A percentile compares a stretch with the other conserved stretches of the same genome.
These are phyloP conservation scores for Umbelopsis sp. DNA, from an alignment of 371 early-diverging fungal genomes.

Conservation along the genomic window DNA sequence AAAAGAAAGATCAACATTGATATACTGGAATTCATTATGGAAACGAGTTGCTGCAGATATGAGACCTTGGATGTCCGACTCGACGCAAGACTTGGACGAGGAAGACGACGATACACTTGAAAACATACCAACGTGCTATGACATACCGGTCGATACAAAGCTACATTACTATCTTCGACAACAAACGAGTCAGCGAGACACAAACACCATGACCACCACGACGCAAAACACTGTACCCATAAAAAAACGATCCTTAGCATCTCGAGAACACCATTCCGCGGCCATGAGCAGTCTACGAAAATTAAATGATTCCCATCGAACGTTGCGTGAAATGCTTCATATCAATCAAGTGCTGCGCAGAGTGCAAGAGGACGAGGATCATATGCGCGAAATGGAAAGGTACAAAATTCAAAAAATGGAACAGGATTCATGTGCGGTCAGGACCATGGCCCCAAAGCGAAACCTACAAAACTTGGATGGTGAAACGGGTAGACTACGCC, in stretches of 20 bases:
- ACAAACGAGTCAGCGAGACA: background rate
- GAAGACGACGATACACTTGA: slow-evolving; percentile 15
- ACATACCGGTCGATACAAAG: slow-evolving; percentile 11
- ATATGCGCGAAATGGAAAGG: slow-evolving; percentile 10
- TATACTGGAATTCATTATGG: slow-evolving; percentile 3
- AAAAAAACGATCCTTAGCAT: background rate
- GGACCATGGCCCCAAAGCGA: background rate
- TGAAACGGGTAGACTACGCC: background rate
- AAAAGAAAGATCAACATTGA: background rate
- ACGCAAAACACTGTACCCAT: background rate
- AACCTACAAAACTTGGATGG: background rate
- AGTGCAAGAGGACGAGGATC: background rate
- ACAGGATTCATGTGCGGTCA: background rate
- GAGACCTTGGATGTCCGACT: background rate
- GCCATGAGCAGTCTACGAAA: slow-evolving; percentile 1
- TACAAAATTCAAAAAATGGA: slow-evolving; percentile 11
- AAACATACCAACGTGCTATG: slow-evolving; percentile 16
- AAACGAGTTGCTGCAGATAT: background rate
- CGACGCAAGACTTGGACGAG: background rate
- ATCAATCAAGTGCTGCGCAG: slow-evolving; percentile 2
- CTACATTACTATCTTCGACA: slow-evolving; percentile 9
- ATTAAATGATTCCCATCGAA: background rate
- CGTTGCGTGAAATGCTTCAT: background rate
- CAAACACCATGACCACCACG: background rate
- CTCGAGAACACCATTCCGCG: background rate